Base-by-base conservation (phyloP, 495 filamentous ascomycete species). In the Sporormia fimetaria region DNA sequence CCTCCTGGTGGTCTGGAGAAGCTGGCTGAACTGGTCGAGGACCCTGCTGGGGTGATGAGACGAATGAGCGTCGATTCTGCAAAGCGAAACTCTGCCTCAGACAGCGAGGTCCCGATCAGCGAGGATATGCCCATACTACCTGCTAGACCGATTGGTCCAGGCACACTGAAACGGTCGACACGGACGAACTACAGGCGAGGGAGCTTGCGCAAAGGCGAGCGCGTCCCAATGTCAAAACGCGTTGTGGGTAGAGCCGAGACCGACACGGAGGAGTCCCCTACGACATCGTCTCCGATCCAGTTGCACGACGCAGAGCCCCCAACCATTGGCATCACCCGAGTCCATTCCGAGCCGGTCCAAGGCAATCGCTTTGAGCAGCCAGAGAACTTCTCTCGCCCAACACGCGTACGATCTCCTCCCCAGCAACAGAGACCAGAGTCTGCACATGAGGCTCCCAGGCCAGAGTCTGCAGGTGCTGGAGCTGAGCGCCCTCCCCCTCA, bases 71-170 rank as follows among this genome's bases (percentile, higher is more conserved):
- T 76, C 3, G 73, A 76, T 30, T 61, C 61, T 21, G 59, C 49
- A 30, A 47, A 52, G 7, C 44, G 48, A 18, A 60, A 58, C 21
- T 33, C 57, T 15, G 51, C 58, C 14, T 49, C 49, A 9, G 61
- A 54, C 14, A 45, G 61, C 60, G 45, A 77, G 26, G 64, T 70
- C 21, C 54, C 66, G 7, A 57, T 62, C n/a, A 63, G 53, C n/a
- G 81, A 86, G 25, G 92, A 96, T 62, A 78, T 81, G 63, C 88
- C 88, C 4, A 94, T 96, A 46, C 63, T 96, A 39, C 79, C 83
- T 1, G 69, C 74, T 51, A 61, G 67, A 17, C 79, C 80, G 16
- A 81, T 76, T 6, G 81, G 83, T 3, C 76, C 24, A 9, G 31
- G 78, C 55, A 81, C 84, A 12, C 69, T 99, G 36, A 74, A 86